Evolutionary conservation across 768 basidiomycete genomes (phyloP).

Genomic region (Boletus edulis): DNA sequence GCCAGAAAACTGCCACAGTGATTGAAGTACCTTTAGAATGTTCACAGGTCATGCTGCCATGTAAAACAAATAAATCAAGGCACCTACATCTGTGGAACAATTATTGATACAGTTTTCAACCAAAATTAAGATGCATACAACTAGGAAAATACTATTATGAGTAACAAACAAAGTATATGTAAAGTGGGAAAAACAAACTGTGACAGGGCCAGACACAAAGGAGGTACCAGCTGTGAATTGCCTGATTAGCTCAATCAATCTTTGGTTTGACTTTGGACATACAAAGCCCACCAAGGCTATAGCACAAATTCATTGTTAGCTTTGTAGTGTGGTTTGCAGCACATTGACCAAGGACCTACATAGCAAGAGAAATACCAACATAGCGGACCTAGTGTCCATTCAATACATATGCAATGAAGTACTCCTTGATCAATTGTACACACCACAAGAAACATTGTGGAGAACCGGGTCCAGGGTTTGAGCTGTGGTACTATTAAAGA

Average conservation of each 20-base stretch:
- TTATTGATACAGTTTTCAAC: background rate
- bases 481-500: background rate
- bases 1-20: background rate
- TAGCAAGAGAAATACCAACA: background rate
- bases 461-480: slow-evolving; percentile 8
- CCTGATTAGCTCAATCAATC: background rate
- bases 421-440: background rate
- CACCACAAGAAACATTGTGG: slow-evolving; percentile 7
- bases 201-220: background rate
- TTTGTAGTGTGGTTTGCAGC: no score
- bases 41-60: no score
- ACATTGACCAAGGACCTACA: background rate
- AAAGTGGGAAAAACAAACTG: background rate
- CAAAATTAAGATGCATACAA: background rate
- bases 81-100: background rate
- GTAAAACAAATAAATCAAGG: no score
- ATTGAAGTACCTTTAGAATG: no score
- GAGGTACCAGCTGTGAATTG: background rate
- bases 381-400: slow-evolving; percentile 1
- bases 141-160: background rate
- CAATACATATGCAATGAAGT: no score
- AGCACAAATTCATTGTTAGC: background rate
- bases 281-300: background rate
- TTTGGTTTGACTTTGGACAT: background rate
- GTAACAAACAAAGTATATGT: no score